These are phyloP conservation scores for Centaurea solstitialis DNA, from an alignment of 129 eudicot species.

Conservation along the genomic window DNA sequence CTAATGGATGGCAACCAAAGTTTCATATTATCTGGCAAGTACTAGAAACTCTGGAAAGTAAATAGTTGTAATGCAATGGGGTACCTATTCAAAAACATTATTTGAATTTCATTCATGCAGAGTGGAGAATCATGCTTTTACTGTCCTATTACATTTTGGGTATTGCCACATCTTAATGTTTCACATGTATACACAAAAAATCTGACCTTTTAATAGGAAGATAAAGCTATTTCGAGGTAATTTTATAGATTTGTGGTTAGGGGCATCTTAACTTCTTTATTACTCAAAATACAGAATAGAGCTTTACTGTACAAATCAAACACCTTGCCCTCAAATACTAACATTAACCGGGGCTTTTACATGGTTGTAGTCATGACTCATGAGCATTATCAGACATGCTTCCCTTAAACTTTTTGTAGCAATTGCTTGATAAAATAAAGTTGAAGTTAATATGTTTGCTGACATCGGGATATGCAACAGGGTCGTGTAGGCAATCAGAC, in stretches of 20 bases:
- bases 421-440: conserved; percentile 3
- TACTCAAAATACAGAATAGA: neutral
- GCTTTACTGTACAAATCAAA: neutral
- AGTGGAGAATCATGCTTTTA: neutral
- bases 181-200: neutral
- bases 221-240: neutral
- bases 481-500: conserved; percentile 49
- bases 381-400: neutral
- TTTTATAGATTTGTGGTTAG: neutral
- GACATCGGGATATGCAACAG: conserved; percentile 39
- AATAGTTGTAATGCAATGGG: neutral
- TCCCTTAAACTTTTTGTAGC: neutral
- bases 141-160: conserved; percentile 2
- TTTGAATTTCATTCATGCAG: neutral
- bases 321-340: neutral
- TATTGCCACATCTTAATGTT: neutral
- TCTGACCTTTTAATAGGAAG: neutral
- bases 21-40: neutral
- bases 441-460: conserved; percentile 7
- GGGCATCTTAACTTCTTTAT: neutral
- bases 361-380: neutral
- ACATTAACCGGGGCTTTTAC: neutral
- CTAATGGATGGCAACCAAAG: neutral
- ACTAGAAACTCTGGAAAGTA: neutral
- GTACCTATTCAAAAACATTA: neutral